phyloP scores from a whole-genome alignment of 2,329 filamentous ascomycete genomes.

The Didymosphaeria variabile region DNA sequence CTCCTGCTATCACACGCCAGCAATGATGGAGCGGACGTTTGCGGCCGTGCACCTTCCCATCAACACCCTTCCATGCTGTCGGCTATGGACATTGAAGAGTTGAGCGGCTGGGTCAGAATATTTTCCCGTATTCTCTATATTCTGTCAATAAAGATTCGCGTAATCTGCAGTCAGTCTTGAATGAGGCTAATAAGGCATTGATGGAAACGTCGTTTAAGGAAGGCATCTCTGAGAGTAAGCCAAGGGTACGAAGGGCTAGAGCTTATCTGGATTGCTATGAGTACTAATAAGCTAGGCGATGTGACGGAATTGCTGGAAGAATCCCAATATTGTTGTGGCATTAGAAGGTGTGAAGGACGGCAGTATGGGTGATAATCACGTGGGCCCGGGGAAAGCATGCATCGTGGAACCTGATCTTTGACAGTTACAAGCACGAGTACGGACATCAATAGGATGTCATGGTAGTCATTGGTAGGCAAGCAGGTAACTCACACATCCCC shows the following conservation, averaged over 20 bases:
- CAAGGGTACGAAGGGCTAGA: not conserved
- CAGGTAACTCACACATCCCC: no score
- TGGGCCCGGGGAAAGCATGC: not conserved
- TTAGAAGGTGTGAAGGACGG: not conserved
- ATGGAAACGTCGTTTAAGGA: not conserved
- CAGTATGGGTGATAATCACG: not conserved
- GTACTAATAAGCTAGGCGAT: not conserved
- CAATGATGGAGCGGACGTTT: not conserved
- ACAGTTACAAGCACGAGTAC: no score
- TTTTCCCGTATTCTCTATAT: not conserved
- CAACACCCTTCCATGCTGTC: not conserved
- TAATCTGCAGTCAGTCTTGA: not conserved
- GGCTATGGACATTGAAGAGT: not conserved
- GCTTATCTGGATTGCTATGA: not conserved
- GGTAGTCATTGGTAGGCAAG: no score
- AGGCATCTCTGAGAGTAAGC: not conserved
- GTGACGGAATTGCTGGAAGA: not conserved
- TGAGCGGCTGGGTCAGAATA: not conserved
- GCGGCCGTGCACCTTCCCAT: not conserved
- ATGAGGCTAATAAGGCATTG: not conserved
- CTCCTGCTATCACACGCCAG: not conserved
- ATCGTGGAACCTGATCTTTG: not conserved
- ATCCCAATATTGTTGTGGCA: not conserved
- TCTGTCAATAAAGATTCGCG: not conserved
- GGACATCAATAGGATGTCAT: no score